Evolutionary conservation across 495 filamentous ascomycete species (phyloP), one percentile per base, ranked within the genome.

Genomic region (Hyaloscypha finlandica): DNA sequence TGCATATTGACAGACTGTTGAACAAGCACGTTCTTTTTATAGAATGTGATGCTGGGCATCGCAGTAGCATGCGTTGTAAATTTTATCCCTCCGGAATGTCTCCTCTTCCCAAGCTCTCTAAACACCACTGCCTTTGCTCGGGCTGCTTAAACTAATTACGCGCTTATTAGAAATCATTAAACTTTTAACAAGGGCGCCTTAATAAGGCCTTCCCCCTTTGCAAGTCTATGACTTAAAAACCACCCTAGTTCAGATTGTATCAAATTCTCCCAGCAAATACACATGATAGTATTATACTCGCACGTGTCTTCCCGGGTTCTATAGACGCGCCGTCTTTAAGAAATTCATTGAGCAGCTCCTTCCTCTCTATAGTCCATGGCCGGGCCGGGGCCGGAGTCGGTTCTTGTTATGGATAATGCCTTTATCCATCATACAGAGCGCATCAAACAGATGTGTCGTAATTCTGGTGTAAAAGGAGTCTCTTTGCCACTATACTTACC

Each of bases 371-470:
- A 68, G 76, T 35, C 74, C 51, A 68, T 81, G n/a, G n/a, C n/a
- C n/a, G n/a, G 60, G 70, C 80, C 75, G 1, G 74, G 77, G 57
- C 77, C 71, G 31, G 78, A 76, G 55, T 81, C 76, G 33, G 78
- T 82, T 11, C 48, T 84, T 35, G 64, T 83, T 33, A 81, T 81
- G 73, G 81, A 83, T 63, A 81, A 83, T 72, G 75, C 76, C n/a
- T 80, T 76, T 22, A 77, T 81, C 62, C 70, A 83, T 68, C 72
- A 72, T 67, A 71, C 68, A 6, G 70, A 77, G 6, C 55, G 68
- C 37, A 68, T 81, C 20, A 55, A 78, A 55, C 59, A 77, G 75
- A 79, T 62, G 54, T 68, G 52, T 68, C 4, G 31, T 66, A 45
- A 66, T 9, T 56, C 64, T 35, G 48, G 64, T 11, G 57, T 66